Evolutionary conservation across 371 early-diverging fungal genomes (phyloP), one percentile per base, ranked within the genome.

Genomic region (Amoeboaphelidium protococcarum): DNA sequence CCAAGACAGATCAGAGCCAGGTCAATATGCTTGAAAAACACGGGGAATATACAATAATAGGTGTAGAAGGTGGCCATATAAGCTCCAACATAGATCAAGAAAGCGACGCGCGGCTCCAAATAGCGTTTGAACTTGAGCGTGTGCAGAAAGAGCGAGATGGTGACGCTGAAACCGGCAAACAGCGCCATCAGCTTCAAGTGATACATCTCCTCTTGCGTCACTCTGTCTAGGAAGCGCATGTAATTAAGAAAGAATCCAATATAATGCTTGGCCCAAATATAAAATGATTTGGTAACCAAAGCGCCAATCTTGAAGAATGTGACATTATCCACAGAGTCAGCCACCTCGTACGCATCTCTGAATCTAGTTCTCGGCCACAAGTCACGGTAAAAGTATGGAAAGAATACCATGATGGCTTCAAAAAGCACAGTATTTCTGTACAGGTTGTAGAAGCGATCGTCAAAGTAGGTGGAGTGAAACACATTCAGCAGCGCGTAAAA

Each of bases 231-330:
- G 45, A 50, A 55, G 19, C 56, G 44, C 3, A 48, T 51, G 41
- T 55, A 55, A 47, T 55, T 55, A 20, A 55, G 42, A 45, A 55
- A 55, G 43, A 26, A 55, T 13, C 54, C 51, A 25, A 55, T 54
- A 48, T 55, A 54, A 44, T 54, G 56, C 47, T 55, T 55, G 22
- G 56, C 56, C 56, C 56, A 55, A 19, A 55, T 54, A 43, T 55
- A 55, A 25, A 55, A 55, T 16, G 42, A 20, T 45, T 55, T 55
- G 13, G 56, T 55, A n/a, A 55, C 50, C 25, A 25, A 25, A 25
- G 46, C 55, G 21, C 54, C 56, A 42, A 50, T 19, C 20, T 45
- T 40, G 45, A 49, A 52, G 47, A 54, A 54, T 19, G 49, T 12
- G 41, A 4, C 41, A 19, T 44, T 44, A 41, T 47, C 46, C 12